Percentiles rank a stretch among this genome's conserved stretches.
Conservation (phyloP, 106 monocot species). For the Amphibolis antarctica region DNA sequence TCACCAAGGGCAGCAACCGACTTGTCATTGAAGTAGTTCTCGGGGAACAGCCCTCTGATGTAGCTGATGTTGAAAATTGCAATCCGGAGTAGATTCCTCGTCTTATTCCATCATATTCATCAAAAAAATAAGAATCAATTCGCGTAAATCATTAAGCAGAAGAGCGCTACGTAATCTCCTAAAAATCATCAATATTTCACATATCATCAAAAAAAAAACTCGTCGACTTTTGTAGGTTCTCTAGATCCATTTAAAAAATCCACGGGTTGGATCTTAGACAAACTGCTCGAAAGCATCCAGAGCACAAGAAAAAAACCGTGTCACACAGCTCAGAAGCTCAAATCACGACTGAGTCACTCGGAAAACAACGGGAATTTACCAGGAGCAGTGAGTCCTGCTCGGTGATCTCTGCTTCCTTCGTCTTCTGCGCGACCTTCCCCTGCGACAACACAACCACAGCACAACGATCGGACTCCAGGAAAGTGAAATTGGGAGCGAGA, state of each 20-base stretch:
- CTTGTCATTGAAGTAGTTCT: conserved; percentile 96
- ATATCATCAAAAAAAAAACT: too few relatives aligned
- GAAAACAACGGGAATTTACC: background rate
- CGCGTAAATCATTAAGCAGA: too few relatives aligned
- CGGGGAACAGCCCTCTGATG: conserved; percentile 91
- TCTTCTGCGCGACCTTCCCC: conserved; percentile 5
- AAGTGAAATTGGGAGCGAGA: background rate
- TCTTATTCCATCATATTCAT: conserved; percentile 25
- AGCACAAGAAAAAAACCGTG: too few relatives aligned
- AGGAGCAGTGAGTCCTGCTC: conserved; percentile 10
- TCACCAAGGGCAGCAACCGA: conserved; percentile 90
- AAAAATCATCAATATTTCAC: too few relatives aligned
- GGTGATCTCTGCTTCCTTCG: conserved; percentile 10
- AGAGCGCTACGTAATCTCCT: too few relatives aligned
- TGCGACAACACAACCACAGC: background rate
- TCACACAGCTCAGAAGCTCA: too few relatives aligned
- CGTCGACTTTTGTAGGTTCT: too few relatives aligned
- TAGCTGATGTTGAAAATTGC: conserved; percentile 99
- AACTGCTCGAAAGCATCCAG: too few relatives aligned
- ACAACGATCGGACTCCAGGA: background rate
- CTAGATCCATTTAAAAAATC: too few relatives aligned
- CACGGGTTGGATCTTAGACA: too few relatives aligned
- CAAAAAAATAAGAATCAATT: background rate
- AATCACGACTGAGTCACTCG: too few relatives aligned
- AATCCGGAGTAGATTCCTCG: conserved; percentile 89